Base-by-base conservation (phyloP, 2,329 filamentous ascomycete genomes). In the Mycocentrospora acerina region DNA sequence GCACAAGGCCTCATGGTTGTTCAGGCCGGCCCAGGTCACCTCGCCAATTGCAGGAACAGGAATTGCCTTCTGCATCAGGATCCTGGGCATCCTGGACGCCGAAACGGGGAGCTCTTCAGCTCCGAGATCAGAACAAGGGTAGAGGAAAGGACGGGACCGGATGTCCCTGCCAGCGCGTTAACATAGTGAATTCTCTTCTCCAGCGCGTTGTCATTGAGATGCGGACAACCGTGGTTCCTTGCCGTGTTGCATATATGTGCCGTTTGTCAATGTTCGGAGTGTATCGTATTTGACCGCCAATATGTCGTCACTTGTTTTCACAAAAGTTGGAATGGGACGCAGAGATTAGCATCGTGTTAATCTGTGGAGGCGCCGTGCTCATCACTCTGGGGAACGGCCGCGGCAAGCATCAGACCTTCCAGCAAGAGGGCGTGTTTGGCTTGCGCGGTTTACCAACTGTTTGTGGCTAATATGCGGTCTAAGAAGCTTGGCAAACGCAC, bases 81-180 rank as follows among this genome's bases (percentile, higher is more conserved):
- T n/a, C n/a, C n/a, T n/a, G n/a, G n/a, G n/a, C 32, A 53, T 51
- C 45, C 52, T 53, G 50, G 54, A 46, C 42, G 45, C 51, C 55
- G 52, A 57, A 56, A 60, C 55, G 37, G 36, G 46, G 44, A 51
- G 57, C 60, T 59, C 54, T 55, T 62, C 57, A 53, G 49, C 53
- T 48, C 46, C 53, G 51, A 45, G 48, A 47, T 43, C 30, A 36
- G 44, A 44, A 42, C 59, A 56, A 47, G 58, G 57, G 51, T 53
- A 18, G 35, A 43, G 45, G 34, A 35, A 44, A 48, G 40, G 36
- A 42, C 51, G 53, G 44, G 41, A 44, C 31, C 34, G 42, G 33
- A 35, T 31, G 34, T 29, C 42, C 41, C 41, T 47, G 44, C 53
- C 48, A 52, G 45, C 54, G 38, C 49, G 48, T 55, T 48, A 37